These are phyloP conservation scores for Leccinellum luteum DNA, from an alignment of 768 basidiomycete genomes.

Conservation along the genomic window DNA sequence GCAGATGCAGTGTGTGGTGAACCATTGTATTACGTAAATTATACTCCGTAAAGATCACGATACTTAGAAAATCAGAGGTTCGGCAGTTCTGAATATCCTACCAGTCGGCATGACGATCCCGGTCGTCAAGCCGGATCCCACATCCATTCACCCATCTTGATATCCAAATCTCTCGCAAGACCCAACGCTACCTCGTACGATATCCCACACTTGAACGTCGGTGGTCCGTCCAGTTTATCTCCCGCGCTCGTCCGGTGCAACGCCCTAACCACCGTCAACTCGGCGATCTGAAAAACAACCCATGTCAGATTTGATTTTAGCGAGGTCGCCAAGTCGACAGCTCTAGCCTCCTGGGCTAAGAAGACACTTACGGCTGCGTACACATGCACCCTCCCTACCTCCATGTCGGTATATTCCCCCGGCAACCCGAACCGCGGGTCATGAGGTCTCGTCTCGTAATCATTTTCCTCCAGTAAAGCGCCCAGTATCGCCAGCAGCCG, in stretches of 20 bases:
- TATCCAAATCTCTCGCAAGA: constrained; percentile 59
- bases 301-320: not conserved
- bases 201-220: constrained; percentile 73
- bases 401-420: constrained; percentile 76
- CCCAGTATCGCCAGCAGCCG: constrained; percentile 79
- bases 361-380: constrained; percentile 55
- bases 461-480: constrained; percentile 69
- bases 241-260: constrained; percentile 59
- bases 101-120: not conserved
- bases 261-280: constrained; percentile 62
- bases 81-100: too few relatives aligned
- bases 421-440: constrained; percentile 51
- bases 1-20: not conserved
- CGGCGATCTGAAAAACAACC: constrained; percentile 52
- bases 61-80: too few relatives aligned
- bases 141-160: constrained; percentile 60
- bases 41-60: too few relatives aligned
- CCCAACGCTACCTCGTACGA: constrained; percentile 52
- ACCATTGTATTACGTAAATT: too few relatives aligned
- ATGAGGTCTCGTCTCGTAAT: constrained; percentile 43
- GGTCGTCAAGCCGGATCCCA: constrained; percentile 51
- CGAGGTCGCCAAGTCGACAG: not conserved
- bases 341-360: not conserved
- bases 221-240: constrained; percentile 67
- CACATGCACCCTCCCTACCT: constrained; percentile 58